Base-by-base conservation (phyloP, 108 stramenopile species). In the Nitzschia putrida region DNA sequence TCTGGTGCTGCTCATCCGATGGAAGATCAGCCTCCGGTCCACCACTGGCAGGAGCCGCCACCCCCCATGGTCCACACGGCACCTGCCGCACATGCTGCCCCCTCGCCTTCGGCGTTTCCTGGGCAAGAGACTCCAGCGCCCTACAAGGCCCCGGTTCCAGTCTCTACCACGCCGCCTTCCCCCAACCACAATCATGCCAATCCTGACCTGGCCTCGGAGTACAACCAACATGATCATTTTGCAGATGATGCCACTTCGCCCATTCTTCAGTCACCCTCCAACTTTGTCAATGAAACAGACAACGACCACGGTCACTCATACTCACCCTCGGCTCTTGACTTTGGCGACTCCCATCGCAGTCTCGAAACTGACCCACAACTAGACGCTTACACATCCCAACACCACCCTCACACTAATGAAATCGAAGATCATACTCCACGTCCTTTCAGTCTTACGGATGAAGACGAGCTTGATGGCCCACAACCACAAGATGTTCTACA, bases 51-150 rank as follows among this genome's bases (percentile, higher is more conserved):
- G 61, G 44, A 20, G 43, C 47, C 47, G 3, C n/a, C 47, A 49
- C 47, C 47, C 1, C 18, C 18, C 47, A 49, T 16, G n/a, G 47
- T 16, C 6, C 47, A 49, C 47, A 6, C 47, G 2, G 14, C 47
- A 49, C 6, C 14, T 2, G 18, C 47, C 18, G 14, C 6, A 49
- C 47, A 49, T 2, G 47, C 47, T 16, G 47, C 47, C 3, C 47
- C 47, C 14, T 49, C 47, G 14, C 47, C 47, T 49, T 45, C 44
- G n/a, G 40, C 42, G 44, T 8, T 43, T 23, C 21, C n/a, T 12
- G 18, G 37, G 10, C 42, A 45, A 38, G 25, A 41, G 1, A 63
- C 61, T 44, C 61, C 61, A 18, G 61, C 61, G 21, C 61, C 61
- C 0, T 38, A 23, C 18, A 22, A 24, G n/a, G 61, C 61, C 2